Percentiles rank a stretch among this genome's conserved stretches.
phyloP scores from a whole-genome alignment of 2,329 filamentous ascomycete species.

The Triangularia setosa region DNA sequence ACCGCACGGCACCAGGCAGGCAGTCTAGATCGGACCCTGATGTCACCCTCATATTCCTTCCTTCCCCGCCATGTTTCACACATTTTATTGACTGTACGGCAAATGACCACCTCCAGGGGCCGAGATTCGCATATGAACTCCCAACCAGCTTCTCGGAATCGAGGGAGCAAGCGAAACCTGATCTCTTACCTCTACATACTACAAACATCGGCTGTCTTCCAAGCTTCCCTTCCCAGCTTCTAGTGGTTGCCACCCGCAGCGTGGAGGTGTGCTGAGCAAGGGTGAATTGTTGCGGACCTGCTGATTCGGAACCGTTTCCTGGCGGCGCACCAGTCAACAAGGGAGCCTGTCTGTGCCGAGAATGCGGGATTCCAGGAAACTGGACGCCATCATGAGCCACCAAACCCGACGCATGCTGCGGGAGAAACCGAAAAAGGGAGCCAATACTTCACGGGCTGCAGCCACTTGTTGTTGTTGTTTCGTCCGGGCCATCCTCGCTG shows the following conservation, averaged over 20 bases:
- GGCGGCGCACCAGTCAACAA: not conserved
- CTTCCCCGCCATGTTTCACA: slow-evolving; percentile 8
- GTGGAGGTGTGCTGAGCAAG: not conserved
- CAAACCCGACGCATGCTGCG: slow-evolving; percentile 11
- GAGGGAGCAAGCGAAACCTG: slow-evolving; percentile 3
- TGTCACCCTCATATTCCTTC: slow-evolving; percentile 1
- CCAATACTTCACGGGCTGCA: not conserved
- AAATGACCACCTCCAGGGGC: not conserved
- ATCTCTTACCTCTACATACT: too few species aligned
- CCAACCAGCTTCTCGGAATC: not conserved
- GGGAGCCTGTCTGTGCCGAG: slow-evolving; percentile 11
- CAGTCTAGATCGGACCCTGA: slow-evolving; percentile 2
- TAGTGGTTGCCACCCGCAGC: not conserved
- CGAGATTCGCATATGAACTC: not conserved
- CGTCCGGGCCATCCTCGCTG: too few species aligned
- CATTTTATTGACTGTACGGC: not conserved
- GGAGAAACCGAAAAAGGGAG: slow-evolving; percentile 16
- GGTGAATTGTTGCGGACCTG: slow-evolving; percentile 4
- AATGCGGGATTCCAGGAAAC: slow-evolving; percentile 10
- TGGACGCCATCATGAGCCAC: slow-evolving; percentile 8
- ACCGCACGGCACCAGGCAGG: slow-evolving; percentile 2
- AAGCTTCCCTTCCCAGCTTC: not conserved
- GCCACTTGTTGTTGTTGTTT: not conserved
- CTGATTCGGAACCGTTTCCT: not conserved
- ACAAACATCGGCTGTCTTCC: not conserved